Evolutionary conservation across 345 rosid genomes (phyloP).

Genomic region (Xanthoceras sorbifolium): DNA sequence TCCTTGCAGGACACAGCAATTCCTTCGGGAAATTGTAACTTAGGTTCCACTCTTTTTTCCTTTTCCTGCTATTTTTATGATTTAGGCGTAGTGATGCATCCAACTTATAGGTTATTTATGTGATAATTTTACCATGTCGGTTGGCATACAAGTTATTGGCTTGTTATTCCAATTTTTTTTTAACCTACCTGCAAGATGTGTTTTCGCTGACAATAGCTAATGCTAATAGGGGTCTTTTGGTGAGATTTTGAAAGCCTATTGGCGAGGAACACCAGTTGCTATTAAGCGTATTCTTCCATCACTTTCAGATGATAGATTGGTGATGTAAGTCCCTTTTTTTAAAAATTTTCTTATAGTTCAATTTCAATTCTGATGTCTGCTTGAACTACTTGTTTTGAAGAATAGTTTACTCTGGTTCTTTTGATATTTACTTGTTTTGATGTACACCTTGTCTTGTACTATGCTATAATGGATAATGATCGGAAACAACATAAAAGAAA

Average conservation of each 20-base stretch:
- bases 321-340: constrained; percentile 63
- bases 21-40: not conserved
- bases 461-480: constrained; percentile 13
- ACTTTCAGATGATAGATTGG: constrained; percentile 97
- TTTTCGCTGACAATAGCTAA: constrained; percentile 31
- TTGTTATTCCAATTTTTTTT: not conserved
- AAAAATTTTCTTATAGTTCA: constrained; percentile 1
- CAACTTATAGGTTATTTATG: not conserved
- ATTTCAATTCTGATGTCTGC: not conserved
- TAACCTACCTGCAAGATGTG: constrained; percentile 7
- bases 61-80: not conserved
- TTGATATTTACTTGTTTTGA: not conserved
- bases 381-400: not conserved
- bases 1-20: not conserved
- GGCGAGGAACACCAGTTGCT: constrained; percentile 99
- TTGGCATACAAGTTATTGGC: not conserved
- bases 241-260: constrained; percentile 86
- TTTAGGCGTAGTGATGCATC: constrained; percentile 4
- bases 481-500: not conserved
- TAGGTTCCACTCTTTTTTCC: not conserved
- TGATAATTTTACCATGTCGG: not conserved
- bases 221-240: constrained; percentile 89
- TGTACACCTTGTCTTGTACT: not conserved
- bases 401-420: not conserved
- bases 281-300: constrained; percentile 96